Percentiles rank a stretch among this genome's conserved stretches.
phyloP scores from a whole-genome alignment of 2,329 filamentous ascomycete genomes.

The Penicillium sp. region DNA sequence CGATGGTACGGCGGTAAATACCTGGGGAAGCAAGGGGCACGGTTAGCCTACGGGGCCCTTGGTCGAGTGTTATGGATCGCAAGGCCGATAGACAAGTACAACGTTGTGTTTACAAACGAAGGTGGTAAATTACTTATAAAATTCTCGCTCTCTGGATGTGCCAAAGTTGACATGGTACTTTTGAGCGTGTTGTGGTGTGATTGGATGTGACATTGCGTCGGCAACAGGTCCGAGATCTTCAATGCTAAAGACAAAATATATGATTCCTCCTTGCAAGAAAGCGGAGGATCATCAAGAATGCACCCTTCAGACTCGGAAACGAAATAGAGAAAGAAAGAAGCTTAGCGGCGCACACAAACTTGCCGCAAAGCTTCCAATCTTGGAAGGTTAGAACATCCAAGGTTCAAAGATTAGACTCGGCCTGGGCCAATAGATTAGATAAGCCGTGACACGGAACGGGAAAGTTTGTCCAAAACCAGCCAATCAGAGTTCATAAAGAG shows the following conservation, averaged over 20 bases:
- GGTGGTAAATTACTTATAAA: conserved; percentile 13
- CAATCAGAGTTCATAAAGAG: rapidly evolving
- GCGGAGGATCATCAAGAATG: not conserved
- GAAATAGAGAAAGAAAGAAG: not conserved
- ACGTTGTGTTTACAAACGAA: not conserved
- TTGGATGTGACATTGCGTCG: conserved; percentile 5
- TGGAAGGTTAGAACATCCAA: no score
- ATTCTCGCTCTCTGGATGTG: conserved; percentile 15
- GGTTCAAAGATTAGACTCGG: not conserved
- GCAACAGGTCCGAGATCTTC: not conserved
- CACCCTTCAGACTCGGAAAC: not conserved
- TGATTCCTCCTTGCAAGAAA: not conserved
- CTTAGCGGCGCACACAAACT: not conserved
- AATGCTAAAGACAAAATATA: not conserved
- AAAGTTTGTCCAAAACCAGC: not conserved
- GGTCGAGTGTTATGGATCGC: not conserved
- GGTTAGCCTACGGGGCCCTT: not conserved
- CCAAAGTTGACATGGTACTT: conserved; percentile 4
- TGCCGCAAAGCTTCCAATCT: not conserved
- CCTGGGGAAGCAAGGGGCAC: not conserved
- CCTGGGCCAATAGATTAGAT: not conserved
- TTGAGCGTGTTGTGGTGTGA: not conserved
- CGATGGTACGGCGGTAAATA: conserved; percentile 9
- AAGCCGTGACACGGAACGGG: not conserved
- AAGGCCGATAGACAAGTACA: not conserved